Evolutionary conservation across 176 grass and related monocot species (phyloP), one percentile per base, ranked within the genome.

Genomic region (Rhynchospora breviuscula): DNA sequence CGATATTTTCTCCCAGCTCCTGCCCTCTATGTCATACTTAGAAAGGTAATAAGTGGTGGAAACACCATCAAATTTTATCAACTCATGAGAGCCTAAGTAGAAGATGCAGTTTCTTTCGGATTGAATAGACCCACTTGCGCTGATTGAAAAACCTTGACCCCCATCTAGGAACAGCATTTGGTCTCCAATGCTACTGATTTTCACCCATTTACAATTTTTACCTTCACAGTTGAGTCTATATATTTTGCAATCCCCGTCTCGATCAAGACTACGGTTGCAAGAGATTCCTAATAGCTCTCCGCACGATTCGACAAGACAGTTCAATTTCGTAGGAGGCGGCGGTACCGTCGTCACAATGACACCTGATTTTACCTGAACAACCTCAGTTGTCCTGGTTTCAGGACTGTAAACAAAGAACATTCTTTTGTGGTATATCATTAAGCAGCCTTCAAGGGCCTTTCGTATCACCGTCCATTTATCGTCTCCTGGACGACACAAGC

Each of bases 321-420:
- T 66, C 11, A 82, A 61, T 29, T 82, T 67, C 5, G 58, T 82
- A 82, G 80, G 80, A 82, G 80, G 59, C 5, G 80, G 59, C 35
- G 59, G 59, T n/a, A 67, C 44, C 6, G 43, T 22, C 6, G 22
- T 29, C 1, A 54, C 7, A 1, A 56, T 61, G 8, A 10, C 3
- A 1, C 59, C 80, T 15, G 80, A 52, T 52, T 43, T 82, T 31
- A n/a, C 44, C 3, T 82, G 13, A 12, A 82, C 0, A 17, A 46
- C 47, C 80, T 82, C 80, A 10, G 80, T 82, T 18, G 2, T 1
- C 1, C 80, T 61, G 0, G 60, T 82, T 68, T 45, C 80, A 10
- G 80, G 21, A 35, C 6, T 25, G 80, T 82, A 82, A 29, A 82
- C 46, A 35, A 68, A 53, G 62, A 67, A 82, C 63, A 52, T 18